These are phyloP conservation scores for Pleurotus djamor DNA, from an alignment of 768 basidiomycete species.

Conservation along the genomic window DNA sequence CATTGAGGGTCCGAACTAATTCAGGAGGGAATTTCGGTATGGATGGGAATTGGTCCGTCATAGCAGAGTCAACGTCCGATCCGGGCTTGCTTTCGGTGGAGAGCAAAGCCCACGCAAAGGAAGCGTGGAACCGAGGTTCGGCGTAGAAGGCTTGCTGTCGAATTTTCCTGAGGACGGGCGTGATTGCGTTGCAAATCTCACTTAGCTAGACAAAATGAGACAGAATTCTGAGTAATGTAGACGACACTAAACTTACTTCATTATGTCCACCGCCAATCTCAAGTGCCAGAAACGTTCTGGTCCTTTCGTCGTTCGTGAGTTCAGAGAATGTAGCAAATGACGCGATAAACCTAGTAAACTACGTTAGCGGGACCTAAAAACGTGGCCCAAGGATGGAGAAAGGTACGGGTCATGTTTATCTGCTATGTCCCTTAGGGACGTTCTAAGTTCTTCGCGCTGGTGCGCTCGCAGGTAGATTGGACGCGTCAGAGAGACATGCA, in stretches of 20 bases:
- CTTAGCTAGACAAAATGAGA: slow-evolving; percentile 44
- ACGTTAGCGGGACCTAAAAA: neutral
- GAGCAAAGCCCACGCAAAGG: slow-evolving; percentile 85
- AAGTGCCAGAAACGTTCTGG: slow-evolving; percentile 76
- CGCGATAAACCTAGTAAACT: slow-evolving; percentile 53
- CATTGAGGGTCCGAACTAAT: slow-evolving; percentile 49
- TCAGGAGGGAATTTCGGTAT: slow-evolving; percentile 50
- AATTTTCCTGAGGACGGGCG: slow-evolving; percentile 53
- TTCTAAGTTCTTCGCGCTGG: slow-evolving; percentile 73
- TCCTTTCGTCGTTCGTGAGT: slow-evolving; percentile 77
- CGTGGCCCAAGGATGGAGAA: slow-evolving; percentile 1
- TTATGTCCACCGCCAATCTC: slow-evolving; percentile 84
- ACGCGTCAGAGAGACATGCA: slow-evolving; percentile 86
- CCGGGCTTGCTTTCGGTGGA: too few species aligned
- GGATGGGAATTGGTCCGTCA: slow-evolving; percentile 34
- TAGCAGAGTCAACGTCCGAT: slow-evolving; percentile 11
- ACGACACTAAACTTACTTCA: slow-evolving; percentile 44
- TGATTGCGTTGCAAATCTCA: slow-evolving; percentile 50
- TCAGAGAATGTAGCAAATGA: slow-evolving; percentile 75
- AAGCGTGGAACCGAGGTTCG: slow-evolving; percentile 83
- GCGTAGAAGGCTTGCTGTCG: slow-evolving; percentile 81
- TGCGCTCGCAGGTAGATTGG: slow-evolving; percentile 79
- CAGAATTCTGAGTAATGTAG: neutral
- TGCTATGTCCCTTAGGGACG: slow-evolving; percentile 53
- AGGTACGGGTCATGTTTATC: slow-evolving; percentile 40